Evolutionary conservation across 306 rosid genomes (phyloP).

Genomic region (Cucurbita argyrosperma): DNA sequence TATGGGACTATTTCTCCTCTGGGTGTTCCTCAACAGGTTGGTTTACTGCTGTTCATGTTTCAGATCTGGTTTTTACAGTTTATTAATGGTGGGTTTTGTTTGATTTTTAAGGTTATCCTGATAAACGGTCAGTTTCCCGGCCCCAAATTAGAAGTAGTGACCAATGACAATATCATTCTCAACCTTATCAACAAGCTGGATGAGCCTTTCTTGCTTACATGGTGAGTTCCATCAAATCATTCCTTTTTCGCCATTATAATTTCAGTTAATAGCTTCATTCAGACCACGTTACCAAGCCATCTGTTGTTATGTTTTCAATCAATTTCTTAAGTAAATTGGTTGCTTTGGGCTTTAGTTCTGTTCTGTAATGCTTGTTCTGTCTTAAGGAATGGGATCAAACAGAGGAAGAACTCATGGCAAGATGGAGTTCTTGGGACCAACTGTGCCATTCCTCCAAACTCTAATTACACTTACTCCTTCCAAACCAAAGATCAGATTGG

Average conservation of each 20-base stretch:
- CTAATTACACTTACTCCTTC: conserved; percentile 76
- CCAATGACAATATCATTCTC: conserved; percentile 77
- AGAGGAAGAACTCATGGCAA: conserved; percentile 98
- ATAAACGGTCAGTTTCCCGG: conserved; percentile 94
- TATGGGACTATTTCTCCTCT: conserved; percentile 75
- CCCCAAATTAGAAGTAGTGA: conserved; percentile 77
- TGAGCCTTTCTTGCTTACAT: conserved; percentile 69
- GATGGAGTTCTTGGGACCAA: conserved; percentile 95
- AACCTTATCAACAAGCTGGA: conserved; percentile 86
- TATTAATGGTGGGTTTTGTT: background rate
- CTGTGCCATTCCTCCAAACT: conserved; percentile 81
- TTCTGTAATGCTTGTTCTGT: background rate
- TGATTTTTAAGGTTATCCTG: conserved; percentile 57
- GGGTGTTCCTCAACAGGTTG: conserved; percentile 77
- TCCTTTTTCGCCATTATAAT: background rate
- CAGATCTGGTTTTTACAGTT: conserved; percentile 11
- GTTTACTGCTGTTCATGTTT: conserved; percentile 10
- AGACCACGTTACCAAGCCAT: background rate
- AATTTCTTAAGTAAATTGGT: background rate
- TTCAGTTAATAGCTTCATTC: background rate
- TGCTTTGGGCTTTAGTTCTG: background rate
- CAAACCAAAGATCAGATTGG: conserved; percentile 95
- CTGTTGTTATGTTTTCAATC: background rate
- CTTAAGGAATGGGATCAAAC: conserved; percentile 82
- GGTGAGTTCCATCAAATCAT: conserved; percentile 26